These are phyloP conservation scores for Lolium multiflorum DNA, from an alignment of 176 grass and related monocot species.

Conservation along the genomic window DNA sequence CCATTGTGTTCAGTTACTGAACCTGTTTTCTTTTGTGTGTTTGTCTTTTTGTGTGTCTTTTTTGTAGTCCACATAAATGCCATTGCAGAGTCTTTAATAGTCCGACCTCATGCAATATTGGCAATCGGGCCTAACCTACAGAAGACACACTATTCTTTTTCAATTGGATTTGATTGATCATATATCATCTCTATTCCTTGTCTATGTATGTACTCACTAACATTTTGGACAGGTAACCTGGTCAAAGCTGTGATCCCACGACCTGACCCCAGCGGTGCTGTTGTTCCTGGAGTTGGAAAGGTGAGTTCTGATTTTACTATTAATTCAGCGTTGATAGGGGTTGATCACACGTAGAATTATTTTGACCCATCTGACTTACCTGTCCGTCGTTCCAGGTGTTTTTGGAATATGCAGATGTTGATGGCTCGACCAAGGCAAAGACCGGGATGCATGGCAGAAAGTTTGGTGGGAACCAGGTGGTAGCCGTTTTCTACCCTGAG, in stretches of 20 bases:
- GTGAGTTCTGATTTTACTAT: slow-evolving; percentile 46
- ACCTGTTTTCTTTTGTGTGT: slow-evolving; percentile 59
- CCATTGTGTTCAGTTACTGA: slow-evolving; percentile 57
- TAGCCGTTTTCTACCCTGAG: slow-evolving; percentile 81
- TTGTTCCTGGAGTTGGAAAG: slow-evolving; percentile 81
- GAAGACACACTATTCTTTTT: slow-evolving; percentile 57
- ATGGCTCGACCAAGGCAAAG: slow-evolving; percentile 78
- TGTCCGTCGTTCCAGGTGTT: slow-evolving; percentile 61
- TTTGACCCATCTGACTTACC: background rate
- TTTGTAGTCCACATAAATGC: slow-evolving; percentile 64
- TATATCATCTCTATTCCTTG: slow-evolving; percentile 18
- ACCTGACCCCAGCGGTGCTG: slow-evolving; percentile 72
- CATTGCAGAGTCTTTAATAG: slow-evolving; percentile 78
- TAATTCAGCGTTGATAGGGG: background rate
- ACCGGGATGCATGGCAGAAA: slow-evolving; percentile 76
- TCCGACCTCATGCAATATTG: slow-evolving; percentile 72
- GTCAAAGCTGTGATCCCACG: slow-evolving; percentile 89
- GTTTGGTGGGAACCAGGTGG: slow-evolving; percentile 82
- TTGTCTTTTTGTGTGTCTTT: slow-evolving; percentile 70
- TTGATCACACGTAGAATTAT: background rate
- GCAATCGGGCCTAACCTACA: slow-evolving; percentile 63
- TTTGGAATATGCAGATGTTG: slow-evolving; percentile 93
- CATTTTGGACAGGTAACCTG: slow-evolving; percentile 79
- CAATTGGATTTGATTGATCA: slow-evolving; percentile 37
- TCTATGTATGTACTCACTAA: slow-evolving; percentile 46